phyloP scores from a whole-genome alignment of 2,329 filamentous ascomycete genomes.

The Cercospora zeae-maydis region DNA sequence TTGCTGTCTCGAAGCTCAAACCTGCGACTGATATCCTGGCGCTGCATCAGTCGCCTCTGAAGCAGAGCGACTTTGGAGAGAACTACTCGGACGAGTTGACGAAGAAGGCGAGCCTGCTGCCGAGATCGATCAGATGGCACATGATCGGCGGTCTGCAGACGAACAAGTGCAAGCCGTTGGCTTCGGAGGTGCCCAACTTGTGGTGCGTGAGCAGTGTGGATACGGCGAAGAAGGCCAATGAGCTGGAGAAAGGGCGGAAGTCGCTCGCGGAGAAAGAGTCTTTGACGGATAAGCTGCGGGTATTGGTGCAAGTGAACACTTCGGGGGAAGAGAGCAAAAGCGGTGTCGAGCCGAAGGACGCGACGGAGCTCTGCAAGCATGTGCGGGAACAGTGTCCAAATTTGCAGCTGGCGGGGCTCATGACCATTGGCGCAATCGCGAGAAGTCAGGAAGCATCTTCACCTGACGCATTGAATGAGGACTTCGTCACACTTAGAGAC shows the following conservation, averaged over 20 bases:
- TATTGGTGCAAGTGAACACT: conserved; percentile 95
- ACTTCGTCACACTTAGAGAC: conserved; percentile 68
- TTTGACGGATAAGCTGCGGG: conserved; percentile 49
- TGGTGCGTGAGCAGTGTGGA: conserved; percentile 92
- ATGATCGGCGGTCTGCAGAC: conserved; percentile 94
- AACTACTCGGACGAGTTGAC: conserved; percentile 82
- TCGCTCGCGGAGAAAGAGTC: conserved; percentile 49
- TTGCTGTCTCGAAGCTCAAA: conserved; percentile 95
- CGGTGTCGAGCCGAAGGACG: conserved; percentile 66
- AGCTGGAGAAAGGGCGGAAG: conserved; percentile 72
- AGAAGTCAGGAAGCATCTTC: conserved; percentile 67
- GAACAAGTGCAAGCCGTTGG: conserved; percentile 85
- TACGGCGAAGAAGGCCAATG: conserved; percentile 76
- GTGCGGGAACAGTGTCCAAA: conserved; percentile 68
- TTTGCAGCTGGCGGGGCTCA: conserved; percentile 74
- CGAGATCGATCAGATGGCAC: conserved; percentile 79
- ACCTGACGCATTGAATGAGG: conserved; percentile 82
- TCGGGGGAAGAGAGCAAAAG: conserved; percentile 83
- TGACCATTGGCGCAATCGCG: conserved; percentile 97
- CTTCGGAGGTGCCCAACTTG: conserved; percentile 77
- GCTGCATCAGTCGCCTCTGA: conserved; percentile 58
- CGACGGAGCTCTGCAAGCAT: conserved; percentile 63
- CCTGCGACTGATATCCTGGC: conserved; percentile 86
- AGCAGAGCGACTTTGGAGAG: conserved; percentile 76
- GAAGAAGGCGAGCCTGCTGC: conserved; percentile 79